phyloP scores from a whole-genome alignment of 2,329 filamentous ascomycete species.

The Aschersonia sp. region DNA sequence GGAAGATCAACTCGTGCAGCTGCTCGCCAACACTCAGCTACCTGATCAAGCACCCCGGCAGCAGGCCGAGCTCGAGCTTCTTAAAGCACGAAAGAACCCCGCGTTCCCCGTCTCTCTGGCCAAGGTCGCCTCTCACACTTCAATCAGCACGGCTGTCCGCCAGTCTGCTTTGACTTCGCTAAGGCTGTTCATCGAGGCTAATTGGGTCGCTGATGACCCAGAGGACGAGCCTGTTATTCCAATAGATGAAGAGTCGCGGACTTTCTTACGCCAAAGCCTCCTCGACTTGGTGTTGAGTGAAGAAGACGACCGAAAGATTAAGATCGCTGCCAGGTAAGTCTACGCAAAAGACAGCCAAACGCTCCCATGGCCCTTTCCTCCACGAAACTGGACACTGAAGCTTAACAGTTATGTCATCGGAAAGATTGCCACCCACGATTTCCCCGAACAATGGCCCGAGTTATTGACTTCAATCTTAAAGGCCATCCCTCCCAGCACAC shows the following conservation, averaged over 20 bases:
- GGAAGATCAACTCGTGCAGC: conserved; percentile 83
- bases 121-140: conserved; percentile 64
- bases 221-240: conserved; percentile 48
- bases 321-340: conserved; percentile 64
- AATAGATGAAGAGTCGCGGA: conserved; percentile 60
- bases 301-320: conserved; percentile 71
- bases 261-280: conserved; percentile 55
- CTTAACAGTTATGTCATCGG: conserved; percentile 53
- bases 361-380: neutral
- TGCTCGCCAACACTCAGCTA: conserved; percentile 78
- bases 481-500: conserved; percentile 60
- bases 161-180: conserved; percentile 71
- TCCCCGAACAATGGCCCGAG: conserved; percentile 87
- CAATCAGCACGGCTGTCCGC: conserved; percentile 59
- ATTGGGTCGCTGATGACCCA: conserved; percentile 68
- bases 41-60: conserved; percentile 62
- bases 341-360: neutral
- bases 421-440: conserved; percentile 88
- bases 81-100: conserved; percentile 50
- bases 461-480: conserved; percentile 69
- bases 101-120: conserved; percentile 69
- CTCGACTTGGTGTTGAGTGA: conserved; percentile 63
- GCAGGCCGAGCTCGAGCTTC: conserved; percentile 72
- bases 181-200: conserved; percentile 67
- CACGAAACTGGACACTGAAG: neutral